Evolutionary conservation across 345 rosid genomes (phyloP), one percentile per base, ranked within the genome.

Genomic region (Diplotaxis tenuifolia): DNA sequence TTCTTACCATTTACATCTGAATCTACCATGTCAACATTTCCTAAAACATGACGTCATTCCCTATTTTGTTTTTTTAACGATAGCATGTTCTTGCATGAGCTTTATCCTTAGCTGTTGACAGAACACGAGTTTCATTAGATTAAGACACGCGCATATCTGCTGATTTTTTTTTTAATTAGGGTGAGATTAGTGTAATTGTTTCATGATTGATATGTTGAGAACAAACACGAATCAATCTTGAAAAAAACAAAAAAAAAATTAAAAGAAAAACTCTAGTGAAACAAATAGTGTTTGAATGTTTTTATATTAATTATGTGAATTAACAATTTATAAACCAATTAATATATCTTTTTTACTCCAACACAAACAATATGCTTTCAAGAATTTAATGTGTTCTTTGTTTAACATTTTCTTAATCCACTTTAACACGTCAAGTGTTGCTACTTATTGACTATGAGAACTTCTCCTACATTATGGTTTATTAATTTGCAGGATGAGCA

Each of bases 61-160:
- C n/a, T n/a, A n/a, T n/a, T n/a, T n/a, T 4, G 2, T 7, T 19
- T 62, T 11, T 18, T 3, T 22, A 15, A 45, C 56, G 8, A 0
- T n/a, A 6, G 5, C 47, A 38, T 38, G 4, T 38, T 38, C 4
- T 11, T 38, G 15, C 47, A 12, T 38, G 47, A 12, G 49, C 15
- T 40, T 40, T 40, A 40, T 12, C 7, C n/a, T 40, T 40, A 40
- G 36, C 34, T 21, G 8, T 40, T 15, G 36, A 45, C 23, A 65
- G 9, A 65, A 67, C 49, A 67, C 6, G 28, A 19, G 31, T 67
- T 67, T 52, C 61, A 12, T 65, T 28, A 10, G n/a, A 15, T 65
- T 16, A 9, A 11, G 10, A 9, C 32, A 38, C 14, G 32, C 14
- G 14, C 21, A 14, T 21, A 22, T 7, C n/a, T 63, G 21, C 54